Conservation (phyloP, 176 grass and related monocot genomes). For the Phoenix dactylifera region DNA sequence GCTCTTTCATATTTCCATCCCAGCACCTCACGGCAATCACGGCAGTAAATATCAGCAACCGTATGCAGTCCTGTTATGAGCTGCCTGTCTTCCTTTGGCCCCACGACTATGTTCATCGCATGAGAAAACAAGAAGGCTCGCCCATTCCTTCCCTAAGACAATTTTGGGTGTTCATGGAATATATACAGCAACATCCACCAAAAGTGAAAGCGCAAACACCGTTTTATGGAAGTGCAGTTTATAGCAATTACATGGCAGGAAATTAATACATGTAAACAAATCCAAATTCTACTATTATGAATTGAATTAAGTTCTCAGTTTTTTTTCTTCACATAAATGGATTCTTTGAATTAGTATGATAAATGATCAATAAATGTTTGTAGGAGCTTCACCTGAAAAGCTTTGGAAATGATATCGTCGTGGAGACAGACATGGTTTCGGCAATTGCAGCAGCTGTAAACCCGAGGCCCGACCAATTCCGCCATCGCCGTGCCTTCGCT, state of each 20-base stretch:
- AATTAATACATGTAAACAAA: too few species aligned
- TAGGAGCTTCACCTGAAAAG: conserved; percentile 1
- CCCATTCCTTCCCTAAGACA: neutral
- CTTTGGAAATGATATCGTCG: conserved; percentile 13
- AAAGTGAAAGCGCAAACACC: too few species aligned
- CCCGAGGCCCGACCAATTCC: neutral
- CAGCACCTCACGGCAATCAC: conserved; percentile 4
- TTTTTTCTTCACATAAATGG: too few species aligned
- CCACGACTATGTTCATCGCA: conserved; percentile 6
- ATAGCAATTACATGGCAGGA: too few species aligned
- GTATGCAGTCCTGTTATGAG: conserved; percentile 7
- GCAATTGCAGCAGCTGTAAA: conserved; percentile 16
- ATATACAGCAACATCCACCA: too few species aligned
- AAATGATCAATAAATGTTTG: neutral
- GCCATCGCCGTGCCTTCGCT: neutral
- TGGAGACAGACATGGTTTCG: conserved; percentile 16
- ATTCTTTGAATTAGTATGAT: too few species aligned
- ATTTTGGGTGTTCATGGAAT: neutral
- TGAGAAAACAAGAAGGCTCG: conserved; percentile 9
- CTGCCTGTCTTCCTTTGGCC: conserved; percentile 14
- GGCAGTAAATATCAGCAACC: conserved; percentile 11
- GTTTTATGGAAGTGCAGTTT: too few species aligned
- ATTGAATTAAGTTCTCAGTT: too few species aligned
- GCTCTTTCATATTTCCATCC: conserved; percentile 18
- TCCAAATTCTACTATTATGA: too few species aligned